phyloP scores from a whole-genome alignment of 331 rosid species.

The Saraca asoca region DNA sequence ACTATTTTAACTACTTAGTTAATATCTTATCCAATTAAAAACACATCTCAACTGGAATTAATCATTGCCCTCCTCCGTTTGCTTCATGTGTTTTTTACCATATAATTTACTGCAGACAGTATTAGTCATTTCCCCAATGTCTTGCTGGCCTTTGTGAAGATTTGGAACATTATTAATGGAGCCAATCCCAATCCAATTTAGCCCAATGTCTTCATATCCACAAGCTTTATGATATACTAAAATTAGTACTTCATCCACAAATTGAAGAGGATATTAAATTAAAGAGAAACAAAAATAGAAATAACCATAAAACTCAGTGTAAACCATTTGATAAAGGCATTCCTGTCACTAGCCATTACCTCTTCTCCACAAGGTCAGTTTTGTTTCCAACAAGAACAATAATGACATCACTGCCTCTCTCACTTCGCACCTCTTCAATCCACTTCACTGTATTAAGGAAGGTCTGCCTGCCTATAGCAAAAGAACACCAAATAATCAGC shows the following conservation, averaged over 20 bases:
- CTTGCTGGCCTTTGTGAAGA: constrained; percentile 10
- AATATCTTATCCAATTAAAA: no score
- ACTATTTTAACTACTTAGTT: no score
- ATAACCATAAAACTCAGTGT: constrained; percentile 6
- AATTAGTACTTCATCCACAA: not conserved
- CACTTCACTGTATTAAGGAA: constrained; percentile 89
- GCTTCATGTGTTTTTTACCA: not conserved
- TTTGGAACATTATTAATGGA: not conserved
- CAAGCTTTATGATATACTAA: not conserved
- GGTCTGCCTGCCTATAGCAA: constrained; percentile 74
- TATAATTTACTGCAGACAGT: not conserved
- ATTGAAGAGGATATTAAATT: constrained; percentile 3
- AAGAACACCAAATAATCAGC: constrained; percentile 31
- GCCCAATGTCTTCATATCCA: not conserved
- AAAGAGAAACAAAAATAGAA: constrained; percentile 24
- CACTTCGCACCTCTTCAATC: constrained; percentile 99
- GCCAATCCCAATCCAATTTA: not conserved
- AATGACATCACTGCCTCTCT: constrained; percentile 96
- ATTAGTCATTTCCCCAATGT: not conserved
- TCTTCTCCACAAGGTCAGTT: constrained; percentile 99
- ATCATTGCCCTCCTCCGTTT: not conserved
- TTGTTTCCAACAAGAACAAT: constrained; percentile 97
- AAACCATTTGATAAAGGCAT: constrained; percentile 18
- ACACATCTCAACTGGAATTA: no score
- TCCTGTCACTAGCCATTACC: constrained; percentile 51